A percentile compares a stretch with the other conserved stretches of the same genome.
Evolutionary conservation across 495 filamentous ascomycete species (phyloP).

Genomic region (Penicilliopsis zonata): DNA sequence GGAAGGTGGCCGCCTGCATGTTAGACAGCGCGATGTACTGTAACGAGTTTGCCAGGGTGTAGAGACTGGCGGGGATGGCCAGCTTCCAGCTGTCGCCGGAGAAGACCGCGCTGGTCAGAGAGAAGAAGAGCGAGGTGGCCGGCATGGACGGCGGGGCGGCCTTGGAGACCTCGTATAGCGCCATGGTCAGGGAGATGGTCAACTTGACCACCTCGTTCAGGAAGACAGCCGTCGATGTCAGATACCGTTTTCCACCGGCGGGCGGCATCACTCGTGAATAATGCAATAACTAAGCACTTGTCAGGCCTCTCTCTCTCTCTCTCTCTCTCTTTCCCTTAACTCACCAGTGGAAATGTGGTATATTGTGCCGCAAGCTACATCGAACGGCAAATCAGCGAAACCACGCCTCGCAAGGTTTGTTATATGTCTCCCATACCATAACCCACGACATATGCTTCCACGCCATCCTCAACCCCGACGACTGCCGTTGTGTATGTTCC

Average conservation of each 20-base stretch:
- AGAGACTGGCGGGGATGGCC: slow-evolving; percentile 77
- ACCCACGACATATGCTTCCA: slow-evolving; percentile 71
- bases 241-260: slow-evolving; percentile 71
- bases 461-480: slow-evolving; percentile 46
- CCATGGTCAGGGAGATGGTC: slow-evolving; percentile 70
- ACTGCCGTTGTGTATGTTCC: slow-evolving; percentile 22
- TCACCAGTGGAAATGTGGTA: slow-evolving; percentile 29
- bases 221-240: slow-evolving; percentile 88
- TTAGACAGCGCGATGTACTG: slow-evolving; percentile 91
- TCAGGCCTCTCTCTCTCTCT: background rate
- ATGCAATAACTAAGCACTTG: slow-evolving; percentile 58
- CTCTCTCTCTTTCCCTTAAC: too few relatives aligned
- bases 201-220: slow-evolving; percentile 90
- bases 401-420: too few relatives aligned
- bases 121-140: slow-evolving; percentile 64
- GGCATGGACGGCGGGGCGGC: slow-evolving; percentile 64
- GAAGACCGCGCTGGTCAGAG: slow-evolving; percentile 71
- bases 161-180: slow-evolving; percentile 73
- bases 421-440: slow-evolving; percentile 44
- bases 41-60: slow-evolving; percentile 81
- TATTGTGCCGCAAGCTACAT: slow-evolving; percentile 28
- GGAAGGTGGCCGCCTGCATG: slow-evolving; percentile 81
- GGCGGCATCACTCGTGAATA: slow-evolving; percentile 88
- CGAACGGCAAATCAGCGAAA: slow-evolving; percentile 1
- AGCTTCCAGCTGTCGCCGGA: slow-evolving; percentile 94